Evolutionary conservation across 225 moss, liverwort and hornwort genomes (phyloP).

Genomic region (Bryum argenteum): DNA sequence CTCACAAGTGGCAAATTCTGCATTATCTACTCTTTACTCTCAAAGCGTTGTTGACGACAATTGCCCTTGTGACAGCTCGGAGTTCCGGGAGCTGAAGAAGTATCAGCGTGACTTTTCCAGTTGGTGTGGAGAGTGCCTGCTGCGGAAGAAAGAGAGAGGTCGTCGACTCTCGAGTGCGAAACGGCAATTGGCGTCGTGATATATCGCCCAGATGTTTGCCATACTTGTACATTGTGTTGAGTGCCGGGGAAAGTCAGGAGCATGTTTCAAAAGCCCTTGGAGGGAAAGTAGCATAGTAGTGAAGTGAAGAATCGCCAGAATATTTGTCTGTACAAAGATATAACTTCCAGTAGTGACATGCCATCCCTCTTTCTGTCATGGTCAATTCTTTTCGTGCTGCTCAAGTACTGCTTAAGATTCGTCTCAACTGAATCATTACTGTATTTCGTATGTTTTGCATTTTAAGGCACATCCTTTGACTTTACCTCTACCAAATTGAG

Average conservation of each 20-base stretch:
- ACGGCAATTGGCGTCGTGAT: conserved; percentile 82
- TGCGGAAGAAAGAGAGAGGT: conserved; percentile 79
- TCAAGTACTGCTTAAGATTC: conserved; percentile 22
- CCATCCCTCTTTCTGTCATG: conserved; percentile 5
- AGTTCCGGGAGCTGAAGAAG: conserved; percentile 98
- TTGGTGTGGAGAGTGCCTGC: conserved; percentile 96
- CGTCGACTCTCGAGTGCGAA: conserved; percentile 88
- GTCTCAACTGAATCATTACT: conserved; percentile 15
- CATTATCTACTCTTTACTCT: neutral
- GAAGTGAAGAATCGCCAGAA: conserved; percentile 33
- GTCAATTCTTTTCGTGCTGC: conserved; percentile 20
- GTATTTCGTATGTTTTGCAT: neutral
- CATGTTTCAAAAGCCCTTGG: conserved; percentile 21
- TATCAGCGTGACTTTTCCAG: conserved; percentile 98
- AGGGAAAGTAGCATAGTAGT: conserved; percentile 18
- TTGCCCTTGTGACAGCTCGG: conserved; percentile 61
- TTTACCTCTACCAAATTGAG: neutral
- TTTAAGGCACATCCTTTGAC: neutral
- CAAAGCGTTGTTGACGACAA: conserved; percentile 19
- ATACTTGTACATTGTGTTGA: conserved; percentile 52
- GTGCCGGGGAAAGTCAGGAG: conserved; percentile 43
- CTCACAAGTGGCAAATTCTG: neutral
- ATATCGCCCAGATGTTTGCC: conserved; percentile 27
- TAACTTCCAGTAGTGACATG: conserved; percentile 34
- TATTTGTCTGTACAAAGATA: conserved; percentile 50